A percentile compares a stretch with the other conserved stretches of the same genome.
Conservation (phyloP, 805 yeast species). For the Candida quercuum region DNA sequence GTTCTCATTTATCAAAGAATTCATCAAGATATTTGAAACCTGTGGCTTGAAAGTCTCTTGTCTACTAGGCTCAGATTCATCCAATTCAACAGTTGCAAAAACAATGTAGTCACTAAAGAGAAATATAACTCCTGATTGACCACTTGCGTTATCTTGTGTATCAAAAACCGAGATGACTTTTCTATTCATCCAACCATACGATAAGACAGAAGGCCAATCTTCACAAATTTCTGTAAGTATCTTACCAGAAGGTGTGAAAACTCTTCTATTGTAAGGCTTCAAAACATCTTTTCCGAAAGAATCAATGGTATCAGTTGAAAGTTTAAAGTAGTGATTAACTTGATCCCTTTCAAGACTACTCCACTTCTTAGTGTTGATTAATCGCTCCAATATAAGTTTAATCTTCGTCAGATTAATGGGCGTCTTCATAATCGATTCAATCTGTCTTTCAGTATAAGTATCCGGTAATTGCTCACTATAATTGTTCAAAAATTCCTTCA, state of each 20-base stretch:
- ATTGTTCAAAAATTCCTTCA: conserved; percentile 36
- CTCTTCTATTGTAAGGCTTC: conserved; percentile 52
- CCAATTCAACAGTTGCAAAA: conserved; percentile 45
- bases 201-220: conserved; percentile 84
- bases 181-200: conserved; percentile 83
- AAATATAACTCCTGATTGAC: conserved; percentile 51
- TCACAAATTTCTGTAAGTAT: conserved; percentile 77
- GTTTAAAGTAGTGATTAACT: conserved; percentile 38
- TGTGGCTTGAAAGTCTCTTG: conserved; percentile 38
- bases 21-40: conserved; percentile 80
- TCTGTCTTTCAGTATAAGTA: conserved; percentile 42
- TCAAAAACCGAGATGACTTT: conserved; percentile 77
- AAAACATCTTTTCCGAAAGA: conserved; percentile 66
- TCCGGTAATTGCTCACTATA: conserved; percentile 27
- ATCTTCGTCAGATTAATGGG: conserved; percentile 68
- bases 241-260: conserved; percentile 90
- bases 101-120: conserved; percentile 78
- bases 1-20: conserved; percentile 79
- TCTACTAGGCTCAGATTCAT: conserved; percentile 17
- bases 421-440: conserved; percentile 60
- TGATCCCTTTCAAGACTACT: conserved; percentile 17
- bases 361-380: conserved; percentile 48
- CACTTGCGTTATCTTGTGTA: conserved; percentile 29
- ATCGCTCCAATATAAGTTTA: conserved; percentile 60
- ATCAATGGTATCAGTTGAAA: conserved; percentile 62